Evolutionary conservation across 2,329 filamentous ascomycete genomes (phyloP).

Genomic region (Colletotrichum filicis): DNA sequence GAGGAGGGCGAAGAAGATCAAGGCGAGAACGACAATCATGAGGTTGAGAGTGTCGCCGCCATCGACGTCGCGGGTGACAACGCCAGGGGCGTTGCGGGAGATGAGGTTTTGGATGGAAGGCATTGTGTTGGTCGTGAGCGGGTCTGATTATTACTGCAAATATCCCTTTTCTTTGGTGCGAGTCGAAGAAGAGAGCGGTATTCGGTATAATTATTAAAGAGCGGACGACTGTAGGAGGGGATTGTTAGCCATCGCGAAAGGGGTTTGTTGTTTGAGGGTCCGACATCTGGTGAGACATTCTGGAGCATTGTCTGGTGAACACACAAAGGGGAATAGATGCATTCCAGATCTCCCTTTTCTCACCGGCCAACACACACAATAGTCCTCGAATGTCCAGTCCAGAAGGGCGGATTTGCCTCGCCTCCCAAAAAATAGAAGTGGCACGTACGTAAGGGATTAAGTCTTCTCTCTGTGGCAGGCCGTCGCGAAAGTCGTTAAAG

Average conservation of each 20-base stretch:
- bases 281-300: constrained; percentile 22
- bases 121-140: constrained; percentile 42
- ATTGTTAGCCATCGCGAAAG: constrained; percentile 24
- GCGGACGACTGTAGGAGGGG: constrained; percentile 10
- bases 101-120: constrained; percentile 50
- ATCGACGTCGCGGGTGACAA: constrained; percentile 46
- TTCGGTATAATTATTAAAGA: constrained; percentile 29
- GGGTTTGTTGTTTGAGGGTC: constrained; percentile 13
- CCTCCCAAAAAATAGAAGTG: not conserved
- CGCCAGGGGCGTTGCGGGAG: constrained; percentile 57
- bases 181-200: constrained; percentile 20
- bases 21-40: constrained; percentile 80
- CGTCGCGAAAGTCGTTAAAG: constrained; percentile 29
- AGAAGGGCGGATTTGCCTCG: not conserved
- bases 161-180: constrained; percentile 12
- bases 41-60: constrained; percentile 76
- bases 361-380: constrained; percentile 5
- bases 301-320: constrained; percentile 22
- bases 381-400: not conserved
- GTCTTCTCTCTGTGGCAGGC: constrained; percentile 27
- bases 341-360: constrained; percentile 17
- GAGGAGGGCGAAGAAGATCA: constrained; percentile 78
- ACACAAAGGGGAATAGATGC: constrained; percentile 6
- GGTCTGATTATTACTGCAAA: constrained; percentile 18
- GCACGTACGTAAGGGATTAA: constrained; percentile 34